These are phyloP conservation scores for Epichloe typhina DNA, from an alignment of 2,329 filamentous ascomycete species.

Conservation along the genomic window DNA sequence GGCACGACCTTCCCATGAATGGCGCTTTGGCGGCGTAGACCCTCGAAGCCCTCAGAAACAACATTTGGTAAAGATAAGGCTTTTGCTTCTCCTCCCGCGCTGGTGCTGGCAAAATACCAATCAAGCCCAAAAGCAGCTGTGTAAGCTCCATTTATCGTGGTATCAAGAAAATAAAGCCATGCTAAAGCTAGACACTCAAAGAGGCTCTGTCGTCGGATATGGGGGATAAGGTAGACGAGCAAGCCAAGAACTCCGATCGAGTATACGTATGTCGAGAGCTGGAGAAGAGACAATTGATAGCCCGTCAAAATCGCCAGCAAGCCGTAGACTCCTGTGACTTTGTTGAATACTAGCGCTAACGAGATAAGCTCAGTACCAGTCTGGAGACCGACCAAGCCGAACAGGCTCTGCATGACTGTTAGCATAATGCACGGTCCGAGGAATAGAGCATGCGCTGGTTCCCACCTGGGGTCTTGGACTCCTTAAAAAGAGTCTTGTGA, in stretches of 20 bases:
- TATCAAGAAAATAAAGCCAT: slow-evolving; percentile 77
- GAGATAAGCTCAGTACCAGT: slow-evolving; percentile 79
- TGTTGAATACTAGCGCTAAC: slow-evolving; percentile 77
- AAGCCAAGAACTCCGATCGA: slow-evolving; percentile 58
- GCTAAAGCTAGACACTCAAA: slow-evolving; percentile 71
- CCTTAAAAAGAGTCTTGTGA: slow-evolving; percentile 25
- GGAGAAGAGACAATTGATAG: slow-evolving; percentile 66
- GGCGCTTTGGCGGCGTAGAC: slow-evolving; percentile 20
- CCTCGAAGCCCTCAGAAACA: slow-evolving; percentile 21
- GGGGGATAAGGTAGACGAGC: slow-evolving; percentile 58
- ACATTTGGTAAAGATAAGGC: slow-evolving; percentile 12
- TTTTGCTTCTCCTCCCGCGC: slow-evolving; percentile 20
- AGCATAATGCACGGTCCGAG: slow-evolving; percentile 1
- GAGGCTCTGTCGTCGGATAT: slow-evolving; percentile 66
- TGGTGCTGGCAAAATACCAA: slow-evolving; percentile 66
- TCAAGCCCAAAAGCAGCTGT: slow-evolving; percentile 69
- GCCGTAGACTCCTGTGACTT: slow-evolving; percentile 81
- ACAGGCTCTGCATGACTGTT: slow-evolving; percentile 50
- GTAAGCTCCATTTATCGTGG: slow-evolving; percentile 67
- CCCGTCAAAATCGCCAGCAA: slow-evolving; percentile 81
- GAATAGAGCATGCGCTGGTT: neutral
- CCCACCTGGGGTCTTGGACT: slow-evolving; percentile 28
- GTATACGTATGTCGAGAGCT: slow-evolving; percentile 87
- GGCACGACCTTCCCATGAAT: slow-evolving; percentile 24
- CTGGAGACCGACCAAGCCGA: slow-evolving; percentile 74